Conservation (phyloP, 345 rosid species). For the Barbarea vulgaris region DNA sequence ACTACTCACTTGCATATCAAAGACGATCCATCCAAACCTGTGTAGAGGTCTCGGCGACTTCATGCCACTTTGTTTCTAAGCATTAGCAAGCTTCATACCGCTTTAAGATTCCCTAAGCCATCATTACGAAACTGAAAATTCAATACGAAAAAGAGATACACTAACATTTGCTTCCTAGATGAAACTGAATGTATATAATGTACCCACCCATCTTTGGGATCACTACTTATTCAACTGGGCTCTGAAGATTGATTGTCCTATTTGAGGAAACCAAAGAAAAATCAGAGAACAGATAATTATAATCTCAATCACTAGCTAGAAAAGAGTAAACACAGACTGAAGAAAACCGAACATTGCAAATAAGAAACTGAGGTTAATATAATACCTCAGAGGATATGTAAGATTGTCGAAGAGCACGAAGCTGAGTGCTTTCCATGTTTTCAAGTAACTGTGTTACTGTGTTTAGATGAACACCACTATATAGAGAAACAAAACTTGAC, state of each 20-base stretch:
- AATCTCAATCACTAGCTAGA: neutral
- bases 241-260: conserved; percentile 34
- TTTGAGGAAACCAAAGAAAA: neutral
- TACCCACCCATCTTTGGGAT: conserved; percentile 6
- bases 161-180: neutral
- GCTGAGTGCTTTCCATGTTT: conserved; percentile 43
- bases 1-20: neutral
- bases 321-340: conserved; percentile 5
- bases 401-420: conserved; percentile 42
- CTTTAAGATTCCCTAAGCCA: neutral
- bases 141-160: neutral
- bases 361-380: conserved; percentile 9
- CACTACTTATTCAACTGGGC: conserved; percentile 12
- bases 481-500: neutral
- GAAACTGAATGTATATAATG: conserved; percentile 1
- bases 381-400: conserved; percentile 27
- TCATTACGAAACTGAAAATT: neutral
- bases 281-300: neutral
- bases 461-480: conserved; percentile 35
- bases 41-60: neutral
- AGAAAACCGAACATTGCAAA: neutral
- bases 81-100: neutral
- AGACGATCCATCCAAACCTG: no score
- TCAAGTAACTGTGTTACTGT: conserved; percentile 43
- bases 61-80: neutral